Evolutionary conservation across 2,329 filamentous ascomycete genomes (phyloP), one percentile per base, ranked within the genome.

Genomic region (Alternaria ethzedia): DNA sequence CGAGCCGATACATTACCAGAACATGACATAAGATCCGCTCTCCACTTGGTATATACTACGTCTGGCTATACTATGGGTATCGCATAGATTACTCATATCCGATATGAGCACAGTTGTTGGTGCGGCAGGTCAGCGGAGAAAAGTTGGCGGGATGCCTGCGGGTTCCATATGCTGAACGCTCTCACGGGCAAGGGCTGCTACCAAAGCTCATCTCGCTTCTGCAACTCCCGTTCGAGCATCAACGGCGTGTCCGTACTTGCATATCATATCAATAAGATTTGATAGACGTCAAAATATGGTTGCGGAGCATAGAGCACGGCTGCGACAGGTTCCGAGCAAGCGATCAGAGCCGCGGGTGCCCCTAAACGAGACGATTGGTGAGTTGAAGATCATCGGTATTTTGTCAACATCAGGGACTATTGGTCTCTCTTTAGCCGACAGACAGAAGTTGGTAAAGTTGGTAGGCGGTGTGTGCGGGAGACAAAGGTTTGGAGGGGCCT

Each of bases 61-160:
- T 28, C 32, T 7, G 11, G 13, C 32, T 44, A 54, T 54, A 54
- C n/a, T 36, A 21, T n/a, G 21, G 15, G 32, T 25, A 23, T 17
- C 10, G n/a, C 41, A 54, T 54, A 54, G 15, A 32, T 26, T 54
- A 54, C 52, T 23, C 21, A 54, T 13, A 26, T 12, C 32, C 21
- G 32, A 26, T 41, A 54, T 26, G 25, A 44, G 52, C 52, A 54
- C 32, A 28, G 7, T 20, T 25, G 15, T 12, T 44, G 21, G 30
- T 23, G 17, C 17, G 26, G 11, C 17, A 25, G 20, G 25, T 43
- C 25, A 28, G 28, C 41, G 23, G 21, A 36, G 47, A 57, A 66
- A 69, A 68, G 61, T 68, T 68, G 69, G 69, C 67, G 67, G 59
- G 41, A 70, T 70, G 67, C 67, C 65, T 70, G 64, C 36, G 15